Evolutionary conservation across 176 grass and related monocot genomes (phyloP).

Genomic region (Bothriochloa decipiens): DNA sequence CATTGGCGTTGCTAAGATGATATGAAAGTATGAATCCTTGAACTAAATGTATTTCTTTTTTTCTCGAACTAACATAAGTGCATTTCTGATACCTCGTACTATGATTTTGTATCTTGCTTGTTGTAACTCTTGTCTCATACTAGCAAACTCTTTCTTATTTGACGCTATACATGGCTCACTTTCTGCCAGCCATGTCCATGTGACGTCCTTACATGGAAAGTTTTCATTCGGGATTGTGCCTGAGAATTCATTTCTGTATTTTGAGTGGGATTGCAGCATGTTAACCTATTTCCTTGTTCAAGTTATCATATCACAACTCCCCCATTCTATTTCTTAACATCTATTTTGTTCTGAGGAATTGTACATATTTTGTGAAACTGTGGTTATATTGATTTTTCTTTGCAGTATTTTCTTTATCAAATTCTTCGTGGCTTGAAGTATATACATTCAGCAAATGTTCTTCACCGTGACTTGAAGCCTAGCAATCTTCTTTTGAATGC

Average conservation of each 20-base stretch:
- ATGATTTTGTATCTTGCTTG: constrained; percentile 6
- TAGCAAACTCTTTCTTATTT: constrained; percentile 2
- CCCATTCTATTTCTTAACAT: constrained; percentile 1
- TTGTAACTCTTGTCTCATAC: background rate
- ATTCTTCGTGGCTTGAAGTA: constrained; percentile 98
- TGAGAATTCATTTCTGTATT: background rate
- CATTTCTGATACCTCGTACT: background rate
- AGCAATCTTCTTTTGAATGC: constrained; percentile 99
- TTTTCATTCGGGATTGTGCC: background rate
- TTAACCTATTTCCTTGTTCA: background rate
- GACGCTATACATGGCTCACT: constrained; percentile 11
- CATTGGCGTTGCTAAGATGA: background rate
- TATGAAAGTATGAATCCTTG: constrained; percentile 15
- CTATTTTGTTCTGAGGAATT: constrained; percentile 5
- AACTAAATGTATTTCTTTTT: too few relatives aligned
- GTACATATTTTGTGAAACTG: constrained; percentile 18
- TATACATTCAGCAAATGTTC: constrained; percentile 99
- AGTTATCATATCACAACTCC: constrained; percentile 1
- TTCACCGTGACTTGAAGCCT: constrained; percentile 98
- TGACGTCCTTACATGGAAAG: constrained; percentile 20
- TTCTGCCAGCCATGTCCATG: background rate
- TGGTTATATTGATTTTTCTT: too few relatives aligned
- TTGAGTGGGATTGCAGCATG: constrained; percentile 25
- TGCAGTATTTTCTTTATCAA: constrained; percentile 99
- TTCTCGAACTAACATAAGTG: too few relatives aligned